Conservation (phyloP, 2,329 filamentous ascomycete species). For the Diaporthe humulicola region DNA sequence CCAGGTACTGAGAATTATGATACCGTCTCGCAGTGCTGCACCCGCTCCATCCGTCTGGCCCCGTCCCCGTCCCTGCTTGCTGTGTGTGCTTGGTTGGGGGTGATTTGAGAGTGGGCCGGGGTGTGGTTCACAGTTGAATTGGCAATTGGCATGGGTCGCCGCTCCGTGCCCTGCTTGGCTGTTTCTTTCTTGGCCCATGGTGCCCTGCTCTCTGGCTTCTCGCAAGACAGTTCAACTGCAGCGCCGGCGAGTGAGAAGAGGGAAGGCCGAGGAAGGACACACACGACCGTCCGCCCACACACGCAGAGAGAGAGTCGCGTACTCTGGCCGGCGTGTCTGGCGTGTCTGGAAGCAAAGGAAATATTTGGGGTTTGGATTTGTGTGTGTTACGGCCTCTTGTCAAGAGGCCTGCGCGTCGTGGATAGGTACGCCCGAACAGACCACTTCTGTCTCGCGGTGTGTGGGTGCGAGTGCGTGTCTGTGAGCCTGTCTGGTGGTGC, state of each 20-base stretch:
- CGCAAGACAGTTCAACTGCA: conserved; percentile 12
- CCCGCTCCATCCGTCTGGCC: conserved; percentile 27
- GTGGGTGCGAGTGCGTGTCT: background rate
- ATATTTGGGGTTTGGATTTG: background rate
- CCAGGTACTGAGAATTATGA: conserved; percentile 1
- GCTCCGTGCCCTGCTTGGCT: conserved; percentile 34
- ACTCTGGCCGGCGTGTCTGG: background rate
- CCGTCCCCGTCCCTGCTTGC: conserved; percentile 21
- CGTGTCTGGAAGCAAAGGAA: background rate
- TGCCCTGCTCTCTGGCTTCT: conserved; percentile 35
- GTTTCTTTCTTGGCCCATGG: conserved; percentile 32
- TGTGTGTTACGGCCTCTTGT: background rate
- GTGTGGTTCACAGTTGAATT: conserved; percentile 33
- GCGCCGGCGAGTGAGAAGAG: background rate
- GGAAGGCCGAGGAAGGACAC: background rate
- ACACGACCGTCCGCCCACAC: background rate
- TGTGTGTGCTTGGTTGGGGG: conserved; percentile 6
- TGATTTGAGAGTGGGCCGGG: conserved; percentile 31
- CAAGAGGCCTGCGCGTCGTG: conserved; percentile 20
- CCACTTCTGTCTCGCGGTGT: conserved; percentile 22
- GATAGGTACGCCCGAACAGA: conserved; percentile 24
- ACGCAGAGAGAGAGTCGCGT: background rate
- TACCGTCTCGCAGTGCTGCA: conserved; percentile 32
- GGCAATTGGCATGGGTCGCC: conserved; percentile 24
- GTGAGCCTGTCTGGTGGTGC: conserved; percentile 1